phyloP scores from a whole-genome alignment of 2,329 filamentous ascomycete genomes.

The Nemania sp. region DNA sequence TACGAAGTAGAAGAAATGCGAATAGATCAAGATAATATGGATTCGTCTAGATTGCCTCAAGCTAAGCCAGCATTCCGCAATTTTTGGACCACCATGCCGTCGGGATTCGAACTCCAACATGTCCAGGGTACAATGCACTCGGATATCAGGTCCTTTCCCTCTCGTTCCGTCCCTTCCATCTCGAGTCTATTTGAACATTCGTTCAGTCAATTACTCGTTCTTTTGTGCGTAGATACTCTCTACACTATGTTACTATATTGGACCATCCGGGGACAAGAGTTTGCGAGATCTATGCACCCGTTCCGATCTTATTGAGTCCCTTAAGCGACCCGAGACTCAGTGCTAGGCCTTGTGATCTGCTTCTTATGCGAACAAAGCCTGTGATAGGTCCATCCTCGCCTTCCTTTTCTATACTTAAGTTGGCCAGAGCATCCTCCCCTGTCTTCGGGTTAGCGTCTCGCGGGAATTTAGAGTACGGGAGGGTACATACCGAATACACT shows the following conservation, averaged over 20 bases:
- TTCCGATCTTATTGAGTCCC: constrained; percentile 81
- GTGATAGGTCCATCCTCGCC: constrained; percentile 93
- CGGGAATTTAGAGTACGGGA: not conserved
- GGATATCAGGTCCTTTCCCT: constrained; percentile 17
- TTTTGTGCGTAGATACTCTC: not conserved
- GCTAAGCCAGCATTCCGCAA: constrained; percentile 12
- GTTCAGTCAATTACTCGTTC: constrained; percentile 3
- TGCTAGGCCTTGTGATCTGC: constrained; percentile 91
- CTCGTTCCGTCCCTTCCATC: not conserved
- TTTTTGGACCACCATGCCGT: constrained; percentile 11
- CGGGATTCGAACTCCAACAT: constrained; percentile 15
- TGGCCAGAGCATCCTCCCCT: constrained; percentile 98
- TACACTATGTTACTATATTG: constrained; percentile 12
- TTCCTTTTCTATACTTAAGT: constrained; percentile 97
- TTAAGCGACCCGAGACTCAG: constrained; percentile 93
- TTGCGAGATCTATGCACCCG: constrained; percentile 34
- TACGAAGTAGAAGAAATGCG: not conserved
- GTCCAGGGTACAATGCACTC: constrained; percentile 7
- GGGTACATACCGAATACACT: constrained; percentile 90
- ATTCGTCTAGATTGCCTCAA: constrained; percentile 22
- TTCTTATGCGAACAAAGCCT: constrained; percentile 96
- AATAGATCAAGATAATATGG: constrained; percentile 16
- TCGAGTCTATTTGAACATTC: constrained; percentile 12
- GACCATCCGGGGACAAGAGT: not conserved
- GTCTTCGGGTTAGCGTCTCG: constrained; percentile 24